Evolutionary conservation across 208 protist genomes (phyloP).

Genomic region (Trypanosoma avium): DNA sequence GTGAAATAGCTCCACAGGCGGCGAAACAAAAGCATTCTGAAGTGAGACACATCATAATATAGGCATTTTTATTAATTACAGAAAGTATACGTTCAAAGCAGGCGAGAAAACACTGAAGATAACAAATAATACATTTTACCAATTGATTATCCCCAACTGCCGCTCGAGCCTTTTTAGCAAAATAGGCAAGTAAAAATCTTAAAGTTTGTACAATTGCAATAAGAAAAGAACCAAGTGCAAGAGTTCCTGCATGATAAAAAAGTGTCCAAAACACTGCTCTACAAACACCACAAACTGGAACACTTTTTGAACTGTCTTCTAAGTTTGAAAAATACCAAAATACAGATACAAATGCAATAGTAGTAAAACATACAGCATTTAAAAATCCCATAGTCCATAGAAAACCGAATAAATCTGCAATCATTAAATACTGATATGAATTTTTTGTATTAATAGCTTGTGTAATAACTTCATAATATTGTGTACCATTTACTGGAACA

Average conservation of each 20-base stretch:
- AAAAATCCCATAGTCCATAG: conserved; percentile 71
- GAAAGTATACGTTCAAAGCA: conserved; percentile 82
- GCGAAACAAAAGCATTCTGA: conserved; percentile 71
- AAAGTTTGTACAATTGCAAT: conserved; percentile 82
- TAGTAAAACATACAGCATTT: conserved; percentile 40
- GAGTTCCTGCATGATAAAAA: conserved; percentile 79
- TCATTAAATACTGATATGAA: conserved; percentile 24
- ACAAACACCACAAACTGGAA: conserved; percentile 14
- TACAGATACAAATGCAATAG: conserved; percentile 62
- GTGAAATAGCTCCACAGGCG: conserved; percentile 47
- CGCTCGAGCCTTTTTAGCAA: conserved; percentile 31
- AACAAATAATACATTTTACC: conserved; percentile 37
- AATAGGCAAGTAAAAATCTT: conserved; percentile 43
- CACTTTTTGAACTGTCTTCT: conserved; percentile 34
- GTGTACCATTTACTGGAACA: not conserved
- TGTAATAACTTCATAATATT: conserved; percentile 9
- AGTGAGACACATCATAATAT: conserved; percentile 86
- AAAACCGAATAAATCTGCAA: conserved; percentile 72
- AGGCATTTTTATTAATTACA: conserved; percentile 88
- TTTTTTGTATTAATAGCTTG: conserved; percentile 2
- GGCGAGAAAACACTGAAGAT: conserved; percentile 56
- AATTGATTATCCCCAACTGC: conserved; percentile 1
- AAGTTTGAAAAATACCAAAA: conserved; percentile 76
- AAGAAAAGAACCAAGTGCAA: conserved; percentile 84
- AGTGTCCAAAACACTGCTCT: conserved; percentile 37